Conservation (phyloP, 371 early-diverging fungal genomes). For the Mortierella sp. region DNA sequence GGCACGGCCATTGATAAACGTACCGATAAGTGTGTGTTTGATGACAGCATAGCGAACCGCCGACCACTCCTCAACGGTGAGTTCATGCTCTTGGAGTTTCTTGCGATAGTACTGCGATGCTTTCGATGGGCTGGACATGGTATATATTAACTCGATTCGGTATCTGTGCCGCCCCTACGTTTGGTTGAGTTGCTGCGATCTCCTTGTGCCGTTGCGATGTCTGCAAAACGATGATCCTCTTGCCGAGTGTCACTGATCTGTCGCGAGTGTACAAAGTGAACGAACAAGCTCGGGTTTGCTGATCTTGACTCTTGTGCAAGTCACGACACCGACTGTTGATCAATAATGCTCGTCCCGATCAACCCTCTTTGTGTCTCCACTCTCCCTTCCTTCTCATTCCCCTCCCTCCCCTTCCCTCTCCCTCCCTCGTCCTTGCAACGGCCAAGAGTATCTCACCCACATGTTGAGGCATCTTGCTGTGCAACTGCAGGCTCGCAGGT, state of each 20-base stretch:
- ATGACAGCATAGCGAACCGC: constrained; percentile 45
- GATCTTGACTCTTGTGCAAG: too few species aligned
- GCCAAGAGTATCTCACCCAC: background rate
- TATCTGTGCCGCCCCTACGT: too few species aligned
- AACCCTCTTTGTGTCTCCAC: too few species aligned
- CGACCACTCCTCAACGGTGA: constrained; percentile 40
- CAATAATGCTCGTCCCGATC: too few species aligned
- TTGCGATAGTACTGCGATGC: constrained; percentile 46
- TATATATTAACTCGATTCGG: too few species aligned
- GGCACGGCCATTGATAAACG: background rate
- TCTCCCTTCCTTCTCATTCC: background rate
- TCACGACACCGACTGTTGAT: background rate
- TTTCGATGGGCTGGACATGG: constrained; percentile 16
- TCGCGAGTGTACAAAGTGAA: too few species aligned
- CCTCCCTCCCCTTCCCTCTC: background rate
- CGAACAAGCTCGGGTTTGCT: too few species aligned
- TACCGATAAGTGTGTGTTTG: constrained; percentile 48
- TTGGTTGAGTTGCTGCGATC: too few species aligned
- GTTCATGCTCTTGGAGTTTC: constrained; percentile 44
- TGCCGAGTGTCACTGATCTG: too few species aligned
- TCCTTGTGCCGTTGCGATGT: background rate
- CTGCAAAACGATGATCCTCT: background rate
- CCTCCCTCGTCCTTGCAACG: too few species aligned
- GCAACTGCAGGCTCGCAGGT: constrained; percentile 2
- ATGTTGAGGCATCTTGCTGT: constrained; percentile 9